Evolutionary conservation across 2,329 filamentous ascomycete genomes (phyloP).

Genomic region (Pestalotiopsis sp.): DNA sequence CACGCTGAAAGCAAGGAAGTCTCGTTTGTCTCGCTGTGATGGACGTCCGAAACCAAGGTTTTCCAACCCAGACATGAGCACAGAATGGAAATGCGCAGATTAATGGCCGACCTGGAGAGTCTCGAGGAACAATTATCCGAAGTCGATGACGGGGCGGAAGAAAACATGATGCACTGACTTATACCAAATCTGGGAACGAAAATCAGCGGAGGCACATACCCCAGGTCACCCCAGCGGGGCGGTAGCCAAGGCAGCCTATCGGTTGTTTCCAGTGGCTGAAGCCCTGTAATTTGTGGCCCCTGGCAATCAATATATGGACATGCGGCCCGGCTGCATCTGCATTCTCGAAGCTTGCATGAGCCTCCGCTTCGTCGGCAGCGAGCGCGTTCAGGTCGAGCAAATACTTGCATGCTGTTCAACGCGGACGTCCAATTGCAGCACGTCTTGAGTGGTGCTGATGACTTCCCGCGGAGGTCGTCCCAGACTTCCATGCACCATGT

Average conservation of each 20-base stretch:
- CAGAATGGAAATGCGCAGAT: neutral
- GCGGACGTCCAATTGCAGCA: neutral
- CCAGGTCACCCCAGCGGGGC: slow-evolving; percentile 10
- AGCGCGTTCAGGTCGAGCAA: neutral
- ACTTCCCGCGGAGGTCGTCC: neutral
- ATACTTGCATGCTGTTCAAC: neutral
- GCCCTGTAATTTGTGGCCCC: slow-evolving; percentile 1
- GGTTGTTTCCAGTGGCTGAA: slow-evolving; percentile 4
- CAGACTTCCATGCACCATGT: neutral
- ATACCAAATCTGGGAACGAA: slow-evolving; percentile 6
- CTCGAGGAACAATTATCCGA: neutral
- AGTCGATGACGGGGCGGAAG: slow-evolving; percentile 68
- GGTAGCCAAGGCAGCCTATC: slow-evolving; percentile 13
- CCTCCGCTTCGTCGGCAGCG: slow-evolving; percentile 5
- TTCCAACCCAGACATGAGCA: neutral
- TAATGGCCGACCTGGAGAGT: neutral
- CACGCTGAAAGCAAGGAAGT: neutral
- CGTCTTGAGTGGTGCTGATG: neutral
- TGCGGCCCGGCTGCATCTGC: slow-evolving; percentile 10
- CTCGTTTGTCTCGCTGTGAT: neutral
- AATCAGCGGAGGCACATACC: slow-evolving; percentile 3
- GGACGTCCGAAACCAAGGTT: neutral
- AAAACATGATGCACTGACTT: slow-evolving; percentile 40
- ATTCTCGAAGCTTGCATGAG: slow-evolving; percentile 6
- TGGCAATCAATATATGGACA: slow-evolving; percentile 5